Evolutionary conservation across 164 flowering plant species (phyloP), one percentile per base, ranked within the genome.

Genomic region (Magnolia sinica): DNA sequence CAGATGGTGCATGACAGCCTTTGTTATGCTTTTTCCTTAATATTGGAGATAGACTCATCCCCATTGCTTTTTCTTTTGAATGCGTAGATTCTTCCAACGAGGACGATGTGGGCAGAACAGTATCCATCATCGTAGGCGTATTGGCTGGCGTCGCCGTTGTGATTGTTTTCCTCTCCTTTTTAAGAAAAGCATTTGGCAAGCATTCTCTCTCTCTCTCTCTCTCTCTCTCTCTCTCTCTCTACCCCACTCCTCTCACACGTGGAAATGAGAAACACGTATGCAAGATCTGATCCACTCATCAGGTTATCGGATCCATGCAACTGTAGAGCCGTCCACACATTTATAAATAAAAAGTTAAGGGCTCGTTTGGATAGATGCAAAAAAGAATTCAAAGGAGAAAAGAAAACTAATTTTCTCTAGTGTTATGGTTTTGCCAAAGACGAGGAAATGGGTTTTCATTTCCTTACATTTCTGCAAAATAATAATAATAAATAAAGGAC

Each of bases 61-160:
- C 29, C 16, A 65, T 37, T 68, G 71, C 71, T 16, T 31, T 68
- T 68, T 68, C 18, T 85, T 73, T 73, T 55, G 31, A 52, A 69
- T 27, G 51, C 69, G 8, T 10, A 90, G 98, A 84, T 88, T 81
- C 91, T 63, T 77, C 89, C 7, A 75, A 79, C 45, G 91, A 87
- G 19, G 97, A 91, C 69, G 82, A 88, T 45, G 87, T 90, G 27
- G 99, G 96, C 2, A 94, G 85, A 83, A 88, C 92, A 71, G 89
- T 95, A 1, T 94, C 98, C 22, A 91, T 93, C n/a, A 88, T 91
- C 14, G 93, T 92, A 0, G 98, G 97, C 6, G 86, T 80, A 45
- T 20, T 92, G 11, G 96, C 93, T 0, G 97, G 92, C 0, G 72
- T 93, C 14, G 92, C 95, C 0, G 68, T 93, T 73, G 64, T 95